Evolutionary conservation across 345 rosid genomes (phyloP), one percentile per base, ranked within the genome.

Genomic region (Hevea brasiliensis): DNA sequence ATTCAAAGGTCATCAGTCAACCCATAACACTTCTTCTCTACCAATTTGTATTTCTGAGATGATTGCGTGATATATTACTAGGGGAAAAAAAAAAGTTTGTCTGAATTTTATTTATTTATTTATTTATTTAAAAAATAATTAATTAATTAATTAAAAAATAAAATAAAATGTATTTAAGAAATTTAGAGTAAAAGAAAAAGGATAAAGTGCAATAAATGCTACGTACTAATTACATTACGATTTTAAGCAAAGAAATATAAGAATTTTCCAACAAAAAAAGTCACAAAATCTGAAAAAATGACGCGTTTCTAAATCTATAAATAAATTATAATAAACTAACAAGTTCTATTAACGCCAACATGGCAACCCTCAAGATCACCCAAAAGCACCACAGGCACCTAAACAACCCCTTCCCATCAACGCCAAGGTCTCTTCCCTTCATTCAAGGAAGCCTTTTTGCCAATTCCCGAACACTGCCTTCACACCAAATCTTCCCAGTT

Each of bases 341-440:
- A n/a, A 6, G 17, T 15, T 53, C 53, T 1, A 8, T 15, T 8
- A 10, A 18, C 45, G 6, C 17, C n/a, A 62, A 47, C 62, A 86
- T 85, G 89, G 72, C 73, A 62, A 74, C 69, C 72, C 68, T 84
- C 18, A 89, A 77, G 59, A 84, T 86, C 78, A 83, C 77, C 32
- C 84, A 85, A 72, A 87, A 82, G 75, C 91, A 89, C 76, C 86
- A 85, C 40, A 87, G 81, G 45, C 91, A 54, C 82, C 56, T 89
- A 56, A 89, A 89, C 78, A 89, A 87, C 44, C 94, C 94, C 24
- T 87, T 86, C 76, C 89, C 90, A 55, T 77, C 88, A 4, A 32
- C 84, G 0, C 90, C 90, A 42, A 75, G 11, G 65, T 76, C 84
- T 67, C 82, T 85, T 26, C 91, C 89, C 17, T 74, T 81, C 68